Base-by-base conservation (phyloP, 225 moss, liverwort and hornwort species). In the Rhytidiadelphus loreus region DNA sequence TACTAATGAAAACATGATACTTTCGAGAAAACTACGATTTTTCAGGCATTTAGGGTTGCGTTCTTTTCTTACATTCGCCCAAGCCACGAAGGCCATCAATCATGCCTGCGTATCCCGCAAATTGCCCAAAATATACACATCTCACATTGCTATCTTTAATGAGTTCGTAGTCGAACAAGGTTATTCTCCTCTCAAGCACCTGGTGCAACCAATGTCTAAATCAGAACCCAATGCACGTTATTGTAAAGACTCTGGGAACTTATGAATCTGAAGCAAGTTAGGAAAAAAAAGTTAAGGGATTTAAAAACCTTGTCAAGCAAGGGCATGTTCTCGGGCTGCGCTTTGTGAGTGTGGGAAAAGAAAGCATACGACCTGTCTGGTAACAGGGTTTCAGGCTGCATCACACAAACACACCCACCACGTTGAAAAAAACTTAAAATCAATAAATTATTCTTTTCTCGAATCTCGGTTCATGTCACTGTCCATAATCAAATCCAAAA, bases 61-160 rank as follows among this genome's bases (percentile, higher is more conserved):
- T n/a, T 57, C 33, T 59, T 56, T 91, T 86, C 96, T 95, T 94
- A 97, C 97, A 91, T 93, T 99, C 96, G 81, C 98, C 97, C 86
- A 99, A 92, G 87, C 97, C 97, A 82, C 96, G 96, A 43, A 97
- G 92, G 50, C 95, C 95, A 90, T 99, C 97, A 84, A 99, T 94
- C 97, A 97, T 99, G 76, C 98, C 98, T 60, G 98, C 95, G 77
- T 95, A 94, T 81, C 98, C 98, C 85, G 98, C 98, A 93, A 95
- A 99, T 89, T 96, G 93, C 89, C 97, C 97, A 90, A 99, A 99
- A 66, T 96, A 97, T 57, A 98, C 98, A 69, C 95, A 90, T 87
- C 96, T 94, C 89, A 93, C 92, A 52, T 93, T 92, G 83, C 89
- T 96, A 29, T 95, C 95, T 86, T 92, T 93, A 72, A 99, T 96